phyloP scores from a whole-genome alignment of 2,329 filamentous ascomycete genomes.

The Akanthomyces lecanii region DNA sequence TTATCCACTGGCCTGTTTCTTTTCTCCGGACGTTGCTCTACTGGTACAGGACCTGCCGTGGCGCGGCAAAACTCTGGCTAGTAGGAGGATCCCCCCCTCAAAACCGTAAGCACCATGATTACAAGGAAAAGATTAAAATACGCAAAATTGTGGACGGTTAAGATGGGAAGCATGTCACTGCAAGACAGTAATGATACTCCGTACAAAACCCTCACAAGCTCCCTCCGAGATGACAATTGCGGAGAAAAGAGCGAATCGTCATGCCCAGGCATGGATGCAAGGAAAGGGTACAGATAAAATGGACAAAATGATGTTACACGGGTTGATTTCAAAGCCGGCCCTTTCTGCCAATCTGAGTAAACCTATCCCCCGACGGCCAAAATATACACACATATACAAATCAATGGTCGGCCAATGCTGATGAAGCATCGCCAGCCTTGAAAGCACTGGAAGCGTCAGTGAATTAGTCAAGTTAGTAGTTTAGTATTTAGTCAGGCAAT shows the following conservation, averaged over 20 bases:
- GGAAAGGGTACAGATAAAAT: neutral
- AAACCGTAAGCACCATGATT: neutral
- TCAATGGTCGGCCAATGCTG: no score
- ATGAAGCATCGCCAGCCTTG: neutral
- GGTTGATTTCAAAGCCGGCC: conserved; percentile 6
- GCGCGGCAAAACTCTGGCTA: neutral
- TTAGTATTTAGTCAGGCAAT: no score
- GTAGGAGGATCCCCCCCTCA: neutral
- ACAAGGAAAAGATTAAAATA: neutral
- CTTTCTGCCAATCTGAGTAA: neutral
- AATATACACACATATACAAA: no score
- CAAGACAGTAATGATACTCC: neutral
- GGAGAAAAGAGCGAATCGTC: no score
- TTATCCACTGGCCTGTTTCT: no score
- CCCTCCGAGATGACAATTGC: neutral
- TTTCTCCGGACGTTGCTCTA: no score
- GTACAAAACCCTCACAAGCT: neutral
- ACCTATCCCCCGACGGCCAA: neutral
- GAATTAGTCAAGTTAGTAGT: no score
- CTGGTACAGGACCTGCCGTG: neutral
- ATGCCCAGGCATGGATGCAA: no score
- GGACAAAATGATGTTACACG: neutral
- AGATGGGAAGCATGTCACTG: neutral
- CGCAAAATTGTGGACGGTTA: neutral
- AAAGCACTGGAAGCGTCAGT: no score